Evolutionary conservation across 345 rosid species (phyloP), one percentile per base, ranked within the genome.

Genomic region (Linum lewisii): DNA sequence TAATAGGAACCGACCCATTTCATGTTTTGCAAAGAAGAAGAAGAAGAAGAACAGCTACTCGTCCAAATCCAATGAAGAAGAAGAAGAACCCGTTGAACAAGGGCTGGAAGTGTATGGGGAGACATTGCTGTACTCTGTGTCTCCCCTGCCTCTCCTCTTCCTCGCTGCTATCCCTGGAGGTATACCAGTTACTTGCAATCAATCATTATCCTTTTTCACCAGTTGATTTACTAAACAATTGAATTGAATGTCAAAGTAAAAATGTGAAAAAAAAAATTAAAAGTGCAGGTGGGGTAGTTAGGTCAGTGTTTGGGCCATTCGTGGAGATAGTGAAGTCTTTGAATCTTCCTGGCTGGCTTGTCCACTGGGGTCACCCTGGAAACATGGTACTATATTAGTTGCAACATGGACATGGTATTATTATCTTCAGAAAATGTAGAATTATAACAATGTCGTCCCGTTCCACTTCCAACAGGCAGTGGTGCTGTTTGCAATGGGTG

Each of bases 401-500:
- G n/a, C n/a, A n/a, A n/a, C n/a, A n/a, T n/a, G n/a, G n/a, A n/a
- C n/a, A n/a, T n/a, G n/a, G n/a, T n/a, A n/a, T n/a, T n/a, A n/a
- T n/a, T n/a, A n/a, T n/a, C n/a, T n/a, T n/a, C n/a, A 13, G 14
- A 7, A 13, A 25, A 24, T 26, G 32, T n/a, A n/a, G n/a, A n/a
- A n/a, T n/a, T n/a, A n/a, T n/a, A n/a, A n/a, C n/a, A n/a, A n/a
- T n/a, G n/a, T n/a, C n/a, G n/a, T n/a, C n/a, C n/a, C n/a, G n/a
- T n/a, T n/a, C n/a, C n/a, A n/a, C n/a, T n/a, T n/a, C n/a, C n/a
- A n/a, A n/a, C 47, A 93, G 95, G 99, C 94, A 5, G 95, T 93
- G 0, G 97, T 93, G 65, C 97, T 93, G 59, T 85, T 93, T 64
- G 97, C 97, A 23, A 93, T 89, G 97, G 99, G 96, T 19, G 97